Base-by-base conservation (phyloP, 192 early-diverging fungal genomes). In the Entomortierella parvispora region DNA sequence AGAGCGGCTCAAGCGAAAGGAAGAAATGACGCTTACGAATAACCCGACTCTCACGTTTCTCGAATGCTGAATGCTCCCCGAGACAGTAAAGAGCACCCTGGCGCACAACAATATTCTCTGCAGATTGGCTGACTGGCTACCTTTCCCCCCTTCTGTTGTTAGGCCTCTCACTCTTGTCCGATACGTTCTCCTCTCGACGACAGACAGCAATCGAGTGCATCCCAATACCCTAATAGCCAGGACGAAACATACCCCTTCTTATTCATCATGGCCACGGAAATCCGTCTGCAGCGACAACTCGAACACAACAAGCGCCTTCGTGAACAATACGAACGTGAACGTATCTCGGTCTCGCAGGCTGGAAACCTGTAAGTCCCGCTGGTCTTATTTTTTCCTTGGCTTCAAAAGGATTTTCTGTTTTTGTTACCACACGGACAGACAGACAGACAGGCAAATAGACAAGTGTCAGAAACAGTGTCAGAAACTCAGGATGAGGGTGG, bases 231-330 rank as follows among this genome's bases (percentile, higher is more conserved):
- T 46, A 2, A 5, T 15, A 12, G 25, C 1, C 14, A 15, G 25
- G 9, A 25, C 26, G 3, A 52, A 18, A 7, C 51, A 18, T 37
- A 22, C 28, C 9, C 14, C 20, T 22, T 12, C 28, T 63, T 52
- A 42, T 1, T 29, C n/a, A 37, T 23, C 50, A 77, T 77, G 74
- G 23, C 74, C 12, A 63, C 65, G 34, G 74, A 77, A 60, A 53
- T 77, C 60, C 51, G 74, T 28, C 55, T 77, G 25, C 74, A 77
- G 49, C 74, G 74, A 9, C 74, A 77, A 44, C 74, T 77, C 47
- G 74, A 77, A 58, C 74, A 77, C 65, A 77, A 77, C 61, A 77
- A 64, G 74, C 65, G 74, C 23, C 66, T 77, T 42, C 74, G 74
- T 26, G 74, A 77, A 58, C 74, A 77, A 68, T 77, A 64, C 43